Evolutionary conservation across 116 monocot species (phyloP), one percentile per base, ranked within the genome.

Genomic region (Phalaenopsis hybrid): DNA sequence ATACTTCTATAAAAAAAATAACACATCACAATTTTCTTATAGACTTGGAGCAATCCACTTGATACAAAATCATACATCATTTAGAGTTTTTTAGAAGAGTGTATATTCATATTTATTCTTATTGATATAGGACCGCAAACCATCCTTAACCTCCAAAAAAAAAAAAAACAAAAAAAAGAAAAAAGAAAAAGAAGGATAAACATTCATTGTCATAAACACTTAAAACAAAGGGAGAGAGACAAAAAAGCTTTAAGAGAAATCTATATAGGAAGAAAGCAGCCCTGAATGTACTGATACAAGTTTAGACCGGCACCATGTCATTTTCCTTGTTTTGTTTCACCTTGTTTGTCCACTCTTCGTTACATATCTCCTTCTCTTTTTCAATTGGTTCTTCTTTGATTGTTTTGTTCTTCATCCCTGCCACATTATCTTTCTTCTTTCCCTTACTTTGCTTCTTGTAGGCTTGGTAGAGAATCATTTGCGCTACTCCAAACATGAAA

Each of bases 401-500:
- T 21, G 65, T 1, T 13, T 2, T 52, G 13, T 13, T 65, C 65
- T 72, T 72, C 72, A 41, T 72, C 72, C 34, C 52, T 13, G 52
- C 52, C 12, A 13, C 6, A 4, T 37, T 41, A 4, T 72, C 72
- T 41, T 41, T 41, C 4, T 13, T 72, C 8, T 65, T 25, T 7
- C 23, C 13, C 25, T 7, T n/a, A 41, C 46, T 74, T 8, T 74
- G 8, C 76, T 76, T 63, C 63, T 75, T 84, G 84, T 76, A 80
- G 6, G 59, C 12, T 6, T 20, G 3, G 51, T 84, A 84, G 2
- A 84, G 80, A 44, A 84, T 33, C 80, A 84, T 84, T 67, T 84
- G 84, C 3, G 49, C 17, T 2, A 76, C 16, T 37, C 84, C 84
- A 59, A 84, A 84, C 20, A n/a, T 1, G 49, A 84, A 80, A 0